Conservation (phyloP, 1,284 basidiomycete genomes). For the Bothia castanella region DNA sequence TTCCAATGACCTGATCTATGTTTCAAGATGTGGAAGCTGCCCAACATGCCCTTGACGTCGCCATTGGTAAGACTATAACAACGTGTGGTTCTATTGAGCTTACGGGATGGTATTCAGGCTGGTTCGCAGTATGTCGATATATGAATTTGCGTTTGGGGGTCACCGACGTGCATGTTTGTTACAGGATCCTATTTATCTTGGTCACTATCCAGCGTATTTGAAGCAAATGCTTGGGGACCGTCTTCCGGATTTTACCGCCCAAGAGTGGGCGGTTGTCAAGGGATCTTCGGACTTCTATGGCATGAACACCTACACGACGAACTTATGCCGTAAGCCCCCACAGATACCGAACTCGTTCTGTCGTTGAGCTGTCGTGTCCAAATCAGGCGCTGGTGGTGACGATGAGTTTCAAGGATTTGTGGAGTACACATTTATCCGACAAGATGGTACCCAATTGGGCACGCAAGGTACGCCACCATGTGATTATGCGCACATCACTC, state of each 20-base stretch:
- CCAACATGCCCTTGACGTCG: constrained; percentile 61
- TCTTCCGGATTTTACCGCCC: constrained; percentile 61
- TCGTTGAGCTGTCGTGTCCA: constrained; percentile 4
- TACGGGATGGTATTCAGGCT: constrained; percentile 40
- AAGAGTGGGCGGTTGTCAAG: constrained; percentile 59
- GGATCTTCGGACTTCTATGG: constrained; percentile 71
- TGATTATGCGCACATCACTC: not conserved
- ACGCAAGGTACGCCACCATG: constrained; percentile 48
- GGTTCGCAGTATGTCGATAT: constrained; percentile 51
- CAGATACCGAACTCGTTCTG: not conserved
- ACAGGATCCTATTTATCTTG: constrained; percentile 71
- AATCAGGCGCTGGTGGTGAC: constrained; percentile 51
- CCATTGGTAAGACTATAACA: constrained; percentile 47
- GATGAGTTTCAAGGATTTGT: constrained; percentile 67
- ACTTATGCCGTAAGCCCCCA: constrained; percentile 51
- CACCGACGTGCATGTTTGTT: constrained; percentile 14
- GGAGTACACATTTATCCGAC: constrained; percentile 56
- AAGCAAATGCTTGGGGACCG: constrained; percentile 58
- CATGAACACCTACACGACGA: constrained; percentile 72
- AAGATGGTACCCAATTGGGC: constrained; percentile 66
- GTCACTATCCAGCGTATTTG: constrained; percentile 64
- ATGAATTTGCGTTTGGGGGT: not conserved
- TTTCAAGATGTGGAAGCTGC: constrained; percentile 56
- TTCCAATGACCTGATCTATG: not conserved
- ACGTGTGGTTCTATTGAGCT: not conserved